Base-by-base conservation (phyloP, 192 early-diverging fungal genomes). In the Phlyctochytrium bullatum region DNA sequence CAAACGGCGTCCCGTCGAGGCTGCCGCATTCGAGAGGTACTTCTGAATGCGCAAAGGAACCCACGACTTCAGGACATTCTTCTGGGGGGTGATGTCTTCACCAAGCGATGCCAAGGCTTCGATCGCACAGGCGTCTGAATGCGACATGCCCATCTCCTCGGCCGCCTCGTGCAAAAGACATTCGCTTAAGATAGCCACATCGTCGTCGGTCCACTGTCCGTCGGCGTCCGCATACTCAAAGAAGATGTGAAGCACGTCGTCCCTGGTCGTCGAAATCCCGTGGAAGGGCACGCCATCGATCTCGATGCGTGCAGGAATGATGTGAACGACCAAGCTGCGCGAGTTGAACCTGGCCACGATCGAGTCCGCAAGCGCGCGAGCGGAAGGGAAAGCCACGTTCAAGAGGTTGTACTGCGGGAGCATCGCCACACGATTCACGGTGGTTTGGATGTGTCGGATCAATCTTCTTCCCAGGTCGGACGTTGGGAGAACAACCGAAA, bases 61-160 rank as follows among this genome's bases (percentile, higher is more conserved):
- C 24, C 64, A 1, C 20, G 35, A n/a, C 31, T 31, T 35, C 30
- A 30, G 1, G 23, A 25, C 17, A 0, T 40, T 17, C 12, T 17
- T 2, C 6, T n/a, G 0, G 4, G 23, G 36, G 29, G 4, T 30
- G 17, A 23, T 27, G 16, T 33, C 58, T n/a, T 0, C 59, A 16
- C 25, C 20, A 27, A 67, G 24, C n/a, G 64, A 34, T 32, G 76
- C 24, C n/a, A 76, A 30, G 24, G 66, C 32, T 40, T 76, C 74
- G 36, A 69, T 12, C 23, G 66, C 47, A 51, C 74, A 76, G 24
- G 74, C 70, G 20, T 56, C 61, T 3, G 74, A 29, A 51, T 76
- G 74, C 6, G 59, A 29, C 52, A 64, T 28, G 34, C 73, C 74
- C 17, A 25, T 31, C 14, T 34, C 31, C 62, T 76, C 74, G 2